These are phyloP conservation scores for Venturiaceae sp. DNA, from an alignment of 2,329 filamentous ascomycete species.

Conservation along the genomic window DNA sequence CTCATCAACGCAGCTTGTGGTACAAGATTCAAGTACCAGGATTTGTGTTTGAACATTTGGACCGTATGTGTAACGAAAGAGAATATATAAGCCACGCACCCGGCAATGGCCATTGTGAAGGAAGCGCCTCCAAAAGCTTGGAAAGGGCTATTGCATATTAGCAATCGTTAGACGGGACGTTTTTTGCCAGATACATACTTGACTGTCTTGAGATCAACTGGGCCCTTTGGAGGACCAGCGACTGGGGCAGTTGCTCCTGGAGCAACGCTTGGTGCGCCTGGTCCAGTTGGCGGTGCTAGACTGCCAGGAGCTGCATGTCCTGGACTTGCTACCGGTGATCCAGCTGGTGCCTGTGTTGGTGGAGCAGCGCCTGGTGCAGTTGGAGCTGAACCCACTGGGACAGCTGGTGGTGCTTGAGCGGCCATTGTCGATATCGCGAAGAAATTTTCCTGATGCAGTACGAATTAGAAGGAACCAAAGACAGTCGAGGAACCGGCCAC, in stretches of 20 bases:
- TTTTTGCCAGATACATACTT: background rate
- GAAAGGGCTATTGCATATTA: background rate
- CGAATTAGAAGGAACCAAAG: background rate
- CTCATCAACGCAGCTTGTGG: background rate
- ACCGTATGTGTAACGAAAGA: background rate
- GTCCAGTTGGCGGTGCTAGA: background rate
- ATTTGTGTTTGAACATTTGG: conserved; percentile 5
- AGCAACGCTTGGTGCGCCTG: background rate
- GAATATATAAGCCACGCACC: background rate
- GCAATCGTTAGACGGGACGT: no score
- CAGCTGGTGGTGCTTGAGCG: background rate
- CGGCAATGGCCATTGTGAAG: conserved; percentile 3
- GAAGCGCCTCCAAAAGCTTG: background rate
- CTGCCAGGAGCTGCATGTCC: background rate
- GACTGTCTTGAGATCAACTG: background rate
- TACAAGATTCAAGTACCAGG: conserved; percentile 5
- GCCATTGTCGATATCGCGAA: background rate
- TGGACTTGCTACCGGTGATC: background rate
- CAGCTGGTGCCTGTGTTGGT: background rate
- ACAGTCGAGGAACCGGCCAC: background rate
- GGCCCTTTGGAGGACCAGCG: background rate
- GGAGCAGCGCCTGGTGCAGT: background rate
- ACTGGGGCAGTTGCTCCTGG: background rate
- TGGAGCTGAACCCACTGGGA: background rate
- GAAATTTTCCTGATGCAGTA: background rate